phyloP scores from a whole-genome alignment of 2,329 filamentous ascomycete species.

The Ceratocystis alfenasii region DNA sequence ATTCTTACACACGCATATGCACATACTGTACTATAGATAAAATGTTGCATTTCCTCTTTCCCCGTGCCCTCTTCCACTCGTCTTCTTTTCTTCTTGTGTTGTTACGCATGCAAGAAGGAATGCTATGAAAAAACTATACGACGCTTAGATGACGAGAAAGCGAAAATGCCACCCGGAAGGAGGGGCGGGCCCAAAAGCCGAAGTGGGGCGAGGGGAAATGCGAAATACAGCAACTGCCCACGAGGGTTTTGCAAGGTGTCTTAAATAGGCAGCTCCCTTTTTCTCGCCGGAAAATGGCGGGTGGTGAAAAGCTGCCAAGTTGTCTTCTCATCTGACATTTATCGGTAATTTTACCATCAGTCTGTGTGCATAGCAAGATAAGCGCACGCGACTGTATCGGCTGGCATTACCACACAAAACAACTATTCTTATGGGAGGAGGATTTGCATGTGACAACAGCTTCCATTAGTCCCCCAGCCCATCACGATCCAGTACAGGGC shows the following conservation, averaged over 20 bases:
- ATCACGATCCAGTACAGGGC: no score
- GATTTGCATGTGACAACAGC: conserved; percentile 6
- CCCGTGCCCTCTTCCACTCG: not conserved
- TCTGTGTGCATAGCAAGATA: not conserved
- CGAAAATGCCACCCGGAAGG: not conserved
- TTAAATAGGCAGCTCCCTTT: not conserved
- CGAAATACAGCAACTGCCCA: not conserved
- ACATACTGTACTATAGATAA: not conserved
- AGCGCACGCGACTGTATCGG: not conserved
- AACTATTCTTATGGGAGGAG: not conserved
- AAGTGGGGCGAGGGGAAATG: not conserved
- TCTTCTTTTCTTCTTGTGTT: not conserved
- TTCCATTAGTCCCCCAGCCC: not conserved
- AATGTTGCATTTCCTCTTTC: not conserved
- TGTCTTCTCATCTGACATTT: not conserved
- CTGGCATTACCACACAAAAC: not conserved
- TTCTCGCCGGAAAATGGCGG: not conserved
- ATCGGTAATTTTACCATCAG: not conserved
- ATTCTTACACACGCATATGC: not conserved
- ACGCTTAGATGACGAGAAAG: not conserved
- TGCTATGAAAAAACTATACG: not conserved
- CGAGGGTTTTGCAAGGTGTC: not conserved
- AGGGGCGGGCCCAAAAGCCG: not conserved
- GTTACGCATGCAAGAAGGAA: not conserved
- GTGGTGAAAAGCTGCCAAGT: not conserved